Base-by-base conservation (phyloP, 2,329 filamentous ascomycete species). In the Cordyceps farinosa region DNA sequence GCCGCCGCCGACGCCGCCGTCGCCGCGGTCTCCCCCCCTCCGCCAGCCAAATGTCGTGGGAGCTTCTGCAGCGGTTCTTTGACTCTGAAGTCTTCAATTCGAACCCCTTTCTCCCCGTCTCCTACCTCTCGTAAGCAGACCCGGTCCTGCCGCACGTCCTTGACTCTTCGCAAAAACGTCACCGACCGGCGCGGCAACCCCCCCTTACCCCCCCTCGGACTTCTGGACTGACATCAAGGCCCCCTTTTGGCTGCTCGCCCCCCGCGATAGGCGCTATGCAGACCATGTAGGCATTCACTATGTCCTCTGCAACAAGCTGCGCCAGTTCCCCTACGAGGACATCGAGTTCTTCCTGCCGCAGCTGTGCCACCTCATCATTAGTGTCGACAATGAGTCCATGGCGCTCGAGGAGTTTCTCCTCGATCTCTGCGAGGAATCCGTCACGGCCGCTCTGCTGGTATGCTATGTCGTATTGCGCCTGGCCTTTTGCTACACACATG, bases 21-120 rank as follows among this genome's bases (percentile, higher is more conserved):
- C 65, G 45, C 70, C 66, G 63, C 69, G 71, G 70, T 71, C 71
- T 70, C 66, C 67, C 64, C 68, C 71, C 22, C 17, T 11, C 34
- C 51, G 6, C 53, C 42, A 30, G 66, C 71, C 76, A 77, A 81
- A 89, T 88, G 87, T 90, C 87, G 81, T 94, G 90, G 90, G 90
- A 93, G 82, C 83, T 95, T 81, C 85, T 95, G 76, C 90, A 91
- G 83, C 87, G 91, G 78, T 93, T 94, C 86, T 87, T 95, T 82
- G 90, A 94, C 84, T 92, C 90, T 81, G 91, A 95, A 83, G 90
- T 95, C 82, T 95, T 95, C 84, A 94, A 93, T 82, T 89, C 90
- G 79, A 89, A 94, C 79, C 90, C 91, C 67, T 94, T 92, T 77
- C 87, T 95, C 77, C 90, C 90, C 66, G 91, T 95, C 75, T 91